phyloP scores from a whole-genome alignment of 129 eudicot species.

The sunflower (Helianthus annuus) region DNA sequence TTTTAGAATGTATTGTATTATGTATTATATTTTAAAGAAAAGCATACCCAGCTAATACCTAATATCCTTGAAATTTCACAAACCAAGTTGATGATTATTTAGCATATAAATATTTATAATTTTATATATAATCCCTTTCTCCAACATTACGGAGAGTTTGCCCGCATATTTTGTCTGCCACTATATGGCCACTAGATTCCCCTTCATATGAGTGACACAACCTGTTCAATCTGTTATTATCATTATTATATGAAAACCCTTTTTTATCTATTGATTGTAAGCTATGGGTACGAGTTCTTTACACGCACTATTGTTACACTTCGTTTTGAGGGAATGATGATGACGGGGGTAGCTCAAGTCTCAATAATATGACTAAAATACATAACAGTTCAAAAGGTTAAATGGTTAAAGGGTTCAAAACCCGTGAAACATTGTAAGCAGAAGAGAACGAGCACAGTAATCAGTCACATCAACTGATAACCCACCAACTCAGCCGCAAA shows the following conservation, averaged over 20 bases:
- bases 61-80: conserved; percentile 31
- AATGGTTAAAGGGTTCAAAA: too few relatives aligned
- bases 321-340: too few relatives aligned
- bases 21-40: conserved; percentile 2
- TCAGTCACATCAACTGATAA: too few relatives aligned
- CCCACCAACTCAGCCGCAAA: too few relatives aligned
- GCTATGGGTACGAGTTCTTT: too few relatives aligned
- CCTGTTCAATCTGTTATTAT: not conserved
- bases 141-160: conserved; percentile 49
- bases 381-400: too few relatives aligned
- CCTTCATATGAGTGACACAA: conserved; percentile 28
- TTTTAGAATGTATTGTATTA: not conserved
- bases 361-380: too few relatives aligned
- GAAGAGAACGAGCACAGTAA: too few relatives aligned
- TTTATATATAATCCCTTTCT: conserved; percentile 14
- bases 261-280: not conserved
- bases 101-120: conserved; percentile 3
- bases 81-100: conserved; percentile 33
- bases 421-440: too few relatives aligned
- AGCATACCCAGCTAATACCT: conserved; percentile 37
- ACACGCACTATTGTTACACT: too few relatives aligned
- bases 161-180: conserved; percentile 74
- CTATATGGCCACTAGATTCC: conserved; percentile 79
- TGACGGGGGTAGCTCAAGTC: too few relatives aligned
- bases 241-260: not conserved